phyloP scores from a whole-genome alignment of 768 basidiomycete species.

The Suillus discolor region DNA sequence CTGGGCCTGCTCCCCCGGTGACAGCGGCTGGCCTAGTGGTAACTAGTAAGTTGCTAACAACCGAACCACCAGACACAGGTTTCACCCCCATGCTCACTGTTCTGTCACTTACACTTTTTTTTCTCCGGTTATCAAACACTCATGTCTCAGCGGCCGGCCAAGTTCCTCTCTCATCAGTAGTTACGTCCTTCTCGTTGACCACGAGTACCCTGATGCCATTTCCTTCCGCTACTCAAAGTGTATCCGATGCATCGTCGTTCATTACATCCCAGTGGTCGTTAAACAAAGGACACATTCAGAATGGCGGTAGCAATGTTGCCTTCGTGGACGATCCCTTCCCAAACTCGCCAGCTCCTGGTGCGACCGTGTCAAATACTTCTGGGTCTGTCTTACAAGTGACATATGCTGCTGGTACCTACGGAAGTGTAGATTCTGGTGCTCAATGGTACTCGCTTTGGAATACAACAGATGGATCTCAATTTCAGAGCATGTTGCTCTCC shows the following conservation, averaged over 20 bases:
- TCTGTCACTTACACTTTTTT: not conserved
- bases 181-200: constrained; percentile 54
- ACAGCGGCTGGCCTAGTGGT: too few species aligned
- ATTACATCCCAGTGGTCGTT: constrained; percentile 63
- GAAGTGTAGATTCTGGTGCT: constrained; percentile 60
- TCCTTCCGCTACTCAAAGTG: constrained; percentile 60
- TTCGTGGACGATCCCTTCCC: constrained; percentile 76
- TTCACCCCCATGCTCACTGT: not conserved
- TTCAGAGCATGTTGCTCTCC: constrained; percentile 67
- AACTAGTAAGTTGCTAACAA: too few species aligned
- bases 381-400: constrained; percentile 56
- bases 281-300: constrained; percentile 60
- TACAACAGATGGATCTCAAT: constrained; percentile 52
- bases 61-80: not conserved
- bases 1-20: too few species aligned
- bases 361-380: constrained; percentile 27
- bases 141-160: constrained; percentile 9
- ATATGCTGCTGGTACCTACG: constrained; percentile 64
- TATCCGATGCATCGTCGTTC: constrained; percentile 50
- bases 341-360: constrained; percentile 41
- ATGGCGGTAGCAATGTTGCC: constrained; percentile 53
- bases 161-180: constrained; percentile 34
- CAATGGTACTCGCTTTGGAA: constrained; percentile 76
- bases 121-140: not conserved
- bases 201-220: constrained; percentile 67